Evolutionary conservation across 352 stramenopile genomes (phyloP), one percentile per base, ranked within the genome.

Genomic region (Phytophthora gonapodyides): DNA sequence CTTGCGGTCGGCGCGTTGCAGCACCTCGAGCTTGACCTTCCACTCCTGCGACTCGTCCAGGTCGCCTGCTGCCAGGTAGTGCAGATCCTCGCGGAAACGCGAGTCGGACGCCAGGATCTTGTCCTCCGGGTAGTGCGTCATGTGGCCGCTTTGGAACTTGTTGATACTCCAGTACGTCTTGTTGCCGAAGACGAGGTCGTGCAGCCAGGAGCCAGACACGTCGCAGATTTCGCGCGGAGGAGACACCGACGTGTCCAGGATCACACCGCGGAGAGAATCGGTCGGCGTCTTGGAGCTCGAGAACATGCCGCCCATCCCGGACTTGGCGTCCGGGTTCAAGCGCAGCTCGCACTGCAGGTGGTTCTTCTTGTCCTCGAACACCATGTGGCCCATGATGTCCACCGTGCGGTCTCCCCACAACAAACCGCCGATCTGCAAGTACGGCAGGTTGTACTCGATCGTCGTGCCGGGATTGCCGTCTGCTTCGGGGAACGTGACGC

Each of bases 241-340:
- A 24, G 71, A 71, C 2, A 64, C 84, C n/a, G 69, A 73, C 10
- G 80, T 88, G 69, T 91, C 84, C 30, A 90, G 43, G 49, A 94
- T 80, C 27, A 77, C 69, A 34, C 86, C 86, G 12, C 83, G 83
- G 31, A 94, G 55, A n/a, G 73, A 79, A 49, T 94, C 86, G 3
- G 83, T 85, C 4, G 86, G 83, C 2, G 84, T 89, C 70, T 93
- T 93, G 17, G 76, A 80, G 5, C 81, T 78, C 40, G 81, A 87
- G 38, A 91, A 94, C 78, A 94, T 91, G 17, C 84, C 81, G 35
- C 82, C 82, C 85, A 94, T 94, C 30, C 86, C 83, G 47, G 91
- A 90, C 74, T 94, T 94, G 53, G 88, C 82, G 60, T 94, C 83
- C 12, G 86, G 86, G 50, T 94, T 90, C 40, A 94, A 74, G n/a